Percentiles rank a stretch among this genome's conserved stretches.
Conservation (phyloP, 2,329 filamentous ascomycete genomes). For the Neofusicoccum laricinum region DNA sequence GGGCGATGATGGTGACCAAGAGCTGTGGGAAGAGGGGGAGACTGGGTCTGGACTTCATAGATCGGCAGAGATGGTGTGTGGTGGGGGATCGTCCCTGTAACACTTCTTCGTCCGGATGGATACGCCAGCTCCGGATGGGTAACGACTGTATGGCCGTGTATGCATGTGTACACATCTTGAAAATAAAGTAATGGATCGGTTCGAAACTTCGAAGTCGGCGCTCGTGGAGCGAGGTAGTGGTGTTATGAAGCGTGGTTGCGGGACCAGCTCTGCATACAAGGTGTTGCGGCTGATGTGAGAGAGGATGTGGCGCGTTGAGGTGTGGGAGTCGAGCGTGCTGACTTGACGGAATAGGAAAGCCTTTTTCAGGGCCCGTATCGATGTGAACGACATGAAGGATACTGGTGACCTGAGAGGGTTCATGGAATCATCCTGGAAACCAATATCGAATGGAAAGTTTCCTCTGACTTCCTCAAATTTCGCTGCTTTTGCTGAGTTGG, state of each 20-base stretch:
- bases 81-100: not conserved
- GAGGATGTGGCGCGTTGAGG: not conserved
- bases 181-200: not conserved
- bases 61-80: not conserved
- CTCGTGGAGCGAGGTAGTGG: not conserved
- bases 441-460: no score
- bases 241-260: not conserved
- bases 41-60: no score
- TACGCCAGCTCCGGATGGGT: not conserved
- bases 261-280: not conserved
- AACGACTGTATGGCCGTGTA: slow-evolving; percentile 10
- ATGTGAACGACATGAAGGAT: not conserved
- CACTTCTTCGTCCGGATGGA: not conserved
- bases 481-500: no score
- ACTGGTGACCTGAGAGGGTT: not conserved
- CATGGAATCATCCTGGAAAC: no score
- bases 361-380: not conserved
- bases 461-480: no score
- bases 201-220: not conserved
- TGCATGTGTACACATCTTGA: not conserved
- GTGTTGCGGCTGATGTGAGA: not conserved
- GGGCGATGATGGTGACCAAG: not conserved
- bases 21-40: not conserved
- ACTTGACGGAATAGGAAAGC: not conserved
- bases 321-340: not conserved